A percentile compares a stretch with the other conserved stretches of the same genome.
Evolutionary conservation across 73 alveolate species (phyloP).

Genomic region (Tetrahymena borealis): DNA sequence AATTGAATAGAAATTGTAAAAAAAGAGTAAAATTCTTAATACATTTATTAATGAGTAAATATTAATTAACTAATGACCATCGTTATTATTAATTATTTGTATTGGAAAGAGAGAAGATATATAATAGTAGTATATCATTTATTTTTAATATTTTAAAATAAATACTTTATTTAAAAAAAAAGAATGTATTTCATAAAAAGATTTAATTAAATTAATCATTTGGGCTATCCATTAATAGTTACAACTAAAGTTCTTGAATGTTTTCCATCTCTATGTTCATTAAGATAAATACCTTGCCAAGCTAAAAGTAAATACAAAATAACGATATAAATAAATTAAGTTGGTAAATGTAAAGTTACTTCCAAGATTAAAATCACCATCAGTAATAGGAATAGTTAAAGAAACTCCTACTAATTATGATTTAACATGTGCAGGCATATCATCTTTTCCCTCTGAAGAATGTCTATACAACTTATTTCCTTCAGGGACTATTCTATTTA

Average conservation of each 20-base stretch:
- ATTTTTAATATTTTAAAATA: too few species aligned
- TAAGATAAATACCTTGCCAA: slow-evolving; percentile 79
- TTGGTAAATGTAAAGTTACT: neutral
- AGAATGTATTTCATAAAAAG: too few species aligned
- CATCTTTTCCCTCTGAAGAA: slow-evolving; percentile 78
- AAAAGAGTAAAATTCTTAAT: too few species aligned
- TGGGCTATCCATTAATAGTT: slow-evolving; percentile 50
- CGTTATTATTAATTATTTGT: too few species aligned
- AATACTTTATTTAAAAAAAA: too few species aligned
- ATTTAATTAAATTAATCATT: too few species aligned
- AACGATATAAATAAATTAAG: neutral
- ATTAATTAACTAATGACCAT: too few species aligned
- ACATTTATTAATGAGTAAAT: too few species aligned
- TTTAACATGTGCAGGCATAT: slow-evolving; percentile 82
- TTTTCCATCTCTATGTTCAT: slow-evolving; percentile 64
- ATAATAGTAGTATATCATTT: too few species aligned
- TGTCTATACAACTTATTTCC: slow-evolving; percentile 53
- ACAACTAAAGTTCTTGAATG: slow-evolving; percentile 49
- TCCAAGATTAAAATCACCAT: slow-evolving; percentile 67
- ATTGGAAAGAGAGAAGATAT: too few species aligned
- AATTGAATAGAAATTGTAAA: too few species aligned
- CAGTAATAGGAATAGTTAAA: slow-evolving; percentile 62
- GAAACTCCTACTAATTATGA: slow-evolving; percentile 67
- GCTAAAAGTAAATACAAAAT: neutral
- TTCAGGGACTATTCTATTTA: slow-evolving; percentile 74